Evolutionary conservation across 345 rosid species (phyloP).

Genomic region (Pugionium dolabratum): DNA sequence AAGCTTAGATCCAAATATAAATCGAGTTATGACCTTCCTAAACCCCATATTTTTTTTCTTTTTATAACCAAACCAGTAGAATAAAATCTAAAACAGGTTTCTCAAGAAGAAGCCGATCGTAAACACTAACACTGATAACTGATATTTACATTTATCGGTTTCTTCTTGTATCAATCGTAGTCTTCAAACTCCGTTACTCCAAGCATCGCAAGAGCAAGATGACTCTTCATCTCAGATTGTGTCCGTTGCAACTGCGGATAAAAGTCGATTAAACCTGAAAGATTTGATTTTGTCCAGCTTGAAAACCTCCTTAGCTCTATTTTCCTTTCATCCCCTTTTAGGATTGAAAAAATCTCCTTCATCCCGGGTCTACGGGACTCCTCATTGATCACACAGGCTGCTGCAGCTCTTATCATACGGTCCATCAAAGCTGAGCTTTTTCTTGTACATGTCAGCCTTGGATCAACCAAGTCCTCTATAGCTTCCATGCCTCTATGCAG

Average conservation of each 20-base stretch:
- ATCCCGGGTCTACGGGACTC: conserved; percentile 83
- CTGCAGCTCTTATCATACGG: conserved; percentile 76
- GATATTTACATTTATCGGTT: background rate
- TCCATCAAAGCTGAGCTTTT: conserved; percentile 56
- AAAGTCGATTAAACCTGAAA: conserved; percentile 64
- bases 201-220: conserved; percentile 87
- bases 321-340: conserved; percentile 58
- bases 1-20: background rate
- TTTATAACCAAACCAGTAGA: background rate
- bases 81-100: background rate
- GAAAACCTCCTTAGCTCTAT: conserved; percentile 43
- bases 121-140: conserved; percentile 4
- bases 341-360: conserved; percentile 55
- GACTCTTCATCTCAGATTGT: conserved; percentile 82
- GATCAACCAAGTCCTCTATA: conserved; percentile 71
- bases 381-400: conserved; percentile 70
- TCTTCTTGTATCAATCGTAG: conserved; percentile 43
- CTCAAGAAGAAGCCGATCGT: background rate
- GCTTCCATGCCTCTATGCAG: conserved; percentile 71
- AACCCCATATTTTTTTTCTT: background rate
- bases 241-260: conserved; percentile 66
- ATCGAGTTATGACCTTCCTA: background rate
- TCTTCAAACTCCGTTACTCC: conserved; percentile 89
- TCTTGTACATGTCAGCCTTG: conserved; percentile 46
- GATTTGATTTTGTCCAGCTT: conserved; percentile 51